Evolutionary conservation across 805 yeast species (phyloP).

Genomic region (Jamesozyma rosinii): DNA sequence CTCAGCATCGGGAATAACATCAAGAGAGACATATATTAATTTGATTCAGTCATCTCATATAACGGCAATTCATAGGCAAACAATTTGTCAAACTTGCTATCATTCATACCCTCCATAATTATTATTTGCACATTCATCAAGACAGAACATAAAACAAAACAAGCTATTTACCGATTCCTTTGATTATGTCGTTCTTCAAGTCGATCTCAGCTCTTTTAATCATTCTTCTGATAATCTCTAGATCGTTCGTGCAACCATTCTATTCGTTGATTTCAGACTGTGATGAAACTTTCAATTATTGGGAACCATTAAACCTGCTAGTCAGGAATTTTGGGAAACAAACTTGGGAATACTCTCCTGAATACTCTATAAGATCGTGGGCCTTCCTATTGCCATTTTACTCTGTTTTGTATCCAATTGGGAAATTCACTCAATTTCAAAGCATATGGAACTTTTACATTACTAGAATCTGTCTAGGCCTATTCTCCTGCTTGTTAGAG

Average conservation of each 20-base stretch:
- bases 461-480: constrained; percentile 21
- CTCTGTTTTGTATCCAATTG: constrained; percentile 19
- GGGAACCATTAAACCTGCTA: constrained; percentile 84
- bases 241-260: constrained; percentile 35
- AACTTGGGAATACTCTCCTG: constrained; percentile 95
- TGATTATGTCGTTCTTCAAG: constrained; percentile 1
- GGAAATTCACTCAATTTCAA: constrained; percentile 24
- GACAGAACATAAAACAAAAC: too few relatives aligned
- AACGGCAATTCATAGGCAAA: too few relatives aligned
- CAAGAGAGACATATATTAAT: too few relatives aligned
- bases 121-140: too few relatives aligned
- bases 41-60: too few relatives aligned
- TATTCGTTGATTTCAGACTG: constrained; percentile 74
- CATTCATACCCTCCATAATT: too few relatives aligned
- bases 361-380: constrained; percentile 80
- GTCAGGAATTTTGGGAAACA: constrained; percentile 80
- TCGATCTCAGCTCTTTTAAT: constrained; percentile 9
- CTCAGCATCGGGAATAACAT: too few relatives aligned
- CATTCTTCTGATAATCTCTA: constrained; percentile 12
- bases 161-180: too few relatives aligned
- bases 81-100: too few relatives aligned
- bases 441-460: constrained; percentile 19
- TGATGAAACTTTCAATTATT: constrained; percentile 85
- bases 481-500: constrained; percentile 36
- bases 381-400: constrained; percentile 49